These are phyloP conservation scores for Arachnopeziza araneosa DNA, from an alignment of 2,329 filamentous ascomycete species.

Conservation along the genomic window DNA sequence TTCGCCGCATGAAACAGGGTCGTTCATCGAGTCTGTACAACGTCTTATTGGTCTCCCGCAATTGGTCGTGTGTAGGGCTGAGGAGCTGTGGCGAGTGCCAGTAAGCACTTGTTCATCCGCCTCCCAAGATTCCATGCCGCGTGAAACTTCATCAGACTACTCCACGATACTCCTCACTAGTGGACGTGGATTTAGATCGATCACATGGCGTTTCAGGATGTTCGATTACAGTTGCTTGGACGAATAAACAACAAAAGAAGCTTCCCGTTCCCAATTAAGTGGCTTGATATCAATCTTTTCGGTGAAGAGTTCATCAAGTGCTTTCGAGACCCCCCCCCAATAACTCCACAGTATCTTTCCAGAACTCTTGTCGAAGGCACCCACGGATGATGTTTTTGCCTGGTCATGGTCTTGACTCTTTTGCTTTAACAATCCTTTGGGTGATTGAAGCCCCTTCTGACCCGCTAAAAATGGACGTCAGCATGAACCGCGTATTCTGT, in stretches of 20 bases:
- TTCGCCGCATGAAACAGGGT: background rate
- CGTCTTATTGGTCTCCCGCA: constrained; percentile 1
- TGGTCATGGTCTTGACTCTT: background rate
- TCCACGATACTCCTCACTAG: background rate
- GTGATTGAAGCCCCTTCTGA: constrained; percentile 10
- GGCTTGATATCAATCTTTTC: background rate
- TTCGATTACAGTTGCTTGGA: background rate
- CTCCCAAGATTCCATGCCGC: constrained; percentile 3
- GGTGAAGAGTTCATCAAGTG: background rate
- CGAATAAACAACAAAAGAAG: background rate
- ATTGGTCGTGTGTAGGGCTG: constrained; percentile 12
- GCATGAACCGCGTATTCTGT: constrained; percentile 9
- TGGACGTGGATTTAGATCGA: background rate
- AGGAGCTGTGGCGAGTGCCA: constrained; percentile 8
- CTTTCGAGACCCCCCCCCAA: background rate
- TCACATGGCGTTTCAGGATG: background rate
- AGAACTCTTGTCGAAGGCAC: background rate
- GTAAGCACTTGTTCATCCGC: constrained; percentile 11
- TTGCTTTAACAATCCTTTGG: constrained; percentile 4
- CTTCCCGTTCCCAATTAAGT: background rate
- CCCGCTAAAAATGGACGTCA: constrained; percentile 15
- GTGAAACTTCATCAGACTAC: background rate
- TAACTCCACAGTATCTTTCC: background rate
- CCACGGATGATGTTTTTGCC: background rate
- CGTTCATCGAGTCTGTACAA: background rate